These are phyloP conservation scores for Talaromyces rugulosus DNA, from an alignment of 2,329 filamentous ascomycete genomes.

Conservation along the genomic window DNA sequence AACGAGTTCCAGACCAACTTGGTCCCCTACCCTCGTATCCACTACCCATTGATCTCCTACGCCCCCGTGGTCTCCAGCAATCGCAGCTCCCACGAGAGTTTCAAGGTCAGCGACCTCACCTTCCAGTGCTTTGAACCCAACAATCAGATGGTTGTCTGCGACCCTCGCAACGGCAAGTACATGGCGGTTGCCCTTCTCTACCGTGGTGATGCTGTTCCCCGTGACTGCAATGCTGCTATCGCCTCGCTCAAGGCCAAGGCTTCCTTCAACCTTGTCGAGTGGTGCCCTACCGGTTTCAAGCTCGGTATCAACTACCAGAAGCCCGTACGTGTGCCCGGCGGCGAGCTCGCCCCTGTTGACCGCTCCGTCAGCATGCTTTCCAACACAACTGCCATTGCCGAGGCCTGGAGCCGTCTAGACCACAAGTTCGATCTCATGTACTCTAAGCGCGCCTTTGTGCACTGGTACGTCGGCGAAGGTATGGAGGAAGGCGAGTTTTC, in stretches of 20 bases:
- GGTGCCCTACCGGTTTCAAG: conserved; percentile 68
- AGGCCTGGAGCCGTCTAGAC: conserved; percentile 61
- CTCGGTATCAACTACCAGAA: conserved; percentile 65
- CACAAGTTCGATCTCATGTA: conserved; percentile 70
- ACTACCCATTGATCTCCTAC: conserved; percentile 64
- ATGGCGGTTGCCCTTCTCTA: conserved; percentile 65
- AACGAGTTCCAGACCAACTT: conserved; percentile 68
- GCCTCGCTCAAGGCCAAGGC: conserved; percentile 60
- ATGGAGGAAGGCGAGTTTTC: conserved; percentile 92
- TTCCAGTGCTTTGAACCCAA: conserved; percentile 64
- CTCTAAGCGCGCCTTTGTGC: conserved; percentile 65
- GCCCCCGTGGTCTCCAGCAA: conserved; percentile 61
- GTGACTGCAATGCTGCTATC: conserved; percentile 57
- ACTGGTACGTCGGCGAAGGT: conserved; percentile 78
- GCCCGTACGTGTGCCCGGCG: conserved; percentile 49
- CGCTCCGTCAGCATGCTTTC: conserved; percentile 59
- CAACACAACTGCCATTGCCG: conserved; percentile 64
- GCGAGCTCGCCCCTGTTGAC: conserved; percentile 52
- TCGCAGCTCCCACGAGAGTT: conserved; percentile 81
- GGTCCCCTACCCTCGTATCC: conserved; percentile 64
- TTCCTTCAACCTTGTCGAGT: conserved; percentile 64
- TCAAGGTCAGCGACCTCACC: conserved; percentile 73
- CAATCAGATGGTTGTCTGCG: conserved; percentile 68
- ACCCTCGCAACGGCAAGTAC: conserved; percentile 64
- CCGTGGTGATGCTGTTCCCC: conserved; percentile 62